Percentiles rank a stretch among this genome's conserved stretches.
Conservation (phyloP, 305 asterid genomes). For the Lippia alba region DNA sequence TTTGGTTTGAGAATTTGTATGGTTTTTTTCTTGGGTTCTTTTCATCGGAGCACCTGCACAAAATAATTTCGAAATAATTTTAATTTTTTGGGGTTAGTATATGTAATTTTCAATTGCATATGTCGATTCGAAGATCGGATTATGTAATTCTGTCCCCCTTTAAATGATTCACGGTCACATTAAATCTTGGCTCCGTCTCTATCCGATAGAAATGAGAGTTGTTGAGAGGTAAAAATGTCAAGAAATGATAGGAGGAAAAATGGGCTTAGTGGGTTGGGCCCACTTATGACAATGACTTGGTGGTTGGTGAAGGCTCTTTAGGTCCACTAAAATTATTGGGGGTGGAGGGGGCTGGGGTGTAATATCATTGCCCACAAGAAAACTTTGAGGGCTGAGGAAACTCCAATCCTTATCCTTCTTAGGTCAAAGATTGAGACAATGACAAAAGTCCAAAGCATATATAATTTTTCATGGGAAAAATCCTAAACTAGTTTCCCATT, state of each 20-base stretch:
- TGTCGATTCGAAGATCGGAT: no score
- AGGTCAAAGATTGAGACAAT: background rate
- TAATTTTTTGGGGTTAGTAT: background rate
- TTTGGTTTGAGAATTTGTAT: conserved; percentile 81
- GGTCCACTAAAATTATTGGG: conserved; percentile 30
- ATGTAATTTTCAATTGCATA: background rate
- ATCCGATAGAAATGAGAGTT: no score
- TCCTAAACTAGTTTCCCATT: no score
- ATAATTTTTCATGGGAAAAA: no score
- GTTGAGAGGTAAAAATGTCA: background rate
- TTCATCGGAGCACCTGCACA: conserved; percentile 85
- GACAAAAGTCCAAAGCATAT: no score
- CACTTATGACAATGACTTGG: conserved; percentile 36
- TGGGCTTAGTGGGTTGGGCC: conserved; percentile 19
- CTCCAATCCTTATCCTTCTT: no score
- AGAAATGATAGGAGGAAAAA: background rate
- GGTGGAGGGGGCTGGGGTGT: no score
- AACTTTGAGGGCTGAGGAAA: no score
- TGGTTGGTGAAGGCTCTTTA: conserved; percentile 35
- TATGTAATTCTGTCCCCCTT: no score
- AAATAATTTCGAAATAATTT: background rate
- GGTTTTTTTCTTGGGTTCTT: conserved; percentile 76
- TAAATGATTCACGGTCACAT: no score
- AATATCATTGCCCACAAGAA: conserved; percentile 5
- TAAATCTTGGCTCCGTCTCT: no score